Evolutionary conservation across 805 yeast genomes (phyloP).

Genomic region (Starmerella apis): DNA sequence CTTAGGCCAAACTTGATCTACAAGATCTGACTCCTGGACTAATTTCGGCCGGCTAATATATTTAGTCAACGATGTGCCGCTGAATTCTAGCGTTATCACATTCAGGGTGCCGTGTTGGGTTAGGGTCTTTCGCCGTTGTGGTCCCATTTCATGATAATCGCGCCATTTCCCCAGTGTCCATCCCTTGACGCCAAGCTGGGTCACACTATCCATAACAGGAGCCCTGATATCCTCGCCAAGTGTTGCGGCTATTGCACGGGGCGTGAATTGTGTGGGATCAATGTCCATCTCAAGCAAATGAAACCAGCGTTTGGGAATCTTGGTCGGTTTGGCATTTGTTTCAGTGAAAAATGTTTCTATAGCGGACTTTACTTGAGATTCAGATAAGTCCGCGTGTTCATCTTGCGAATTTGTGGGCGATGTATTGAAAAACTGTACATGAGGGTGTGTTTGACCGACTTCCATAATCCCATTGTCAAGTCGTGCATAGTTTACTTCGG

Average conservation of each 20-base stretch:
- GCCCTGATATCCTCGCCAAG: constrained; percentile 56
- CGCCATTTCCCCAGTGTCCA: constrained; percentile 71
- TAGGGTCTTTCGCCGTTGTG: constrained; percentile 42
- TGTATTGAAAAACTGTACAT: constrained; percentile 14
- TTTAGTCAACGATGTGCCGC: constrained; percentile 43
- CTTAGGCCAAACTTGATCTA: constrained; percentile 53
- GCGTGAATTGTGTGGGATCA: constrained; percentile 44
- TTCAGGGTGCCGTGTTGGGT: constrained; percentile 41
- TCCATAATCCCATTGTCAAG: constrained; percentile 49
- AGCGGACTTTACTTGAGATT: background rate
- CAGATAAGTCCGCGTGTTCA: constrained; percentile 32
- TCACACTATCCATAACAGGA: constrained; percentile 82
- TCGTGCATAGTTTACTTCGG: constrained; percentile 67
- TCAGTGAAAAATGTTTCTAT: background rate
- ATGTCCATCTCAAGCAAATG: constrained; percentile 40
- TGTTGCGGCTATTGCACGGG: constrained; percentile 44
- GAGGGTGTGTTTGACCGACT: constrained; percentile 18
- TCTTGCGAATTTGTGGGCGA: constrained; percentile 27
- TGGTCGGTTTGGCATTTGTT: constrained; percentile 34
- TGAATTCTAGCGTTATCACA: constrained; percentile 72
- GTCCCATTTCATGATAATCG: constrained; percentile 47
- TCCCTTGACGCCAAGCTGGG: constrained; percentile 49
- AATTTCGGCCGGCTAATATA: constrained; percentile 51
- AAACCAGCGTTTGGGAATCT: constrained; percentile 33
- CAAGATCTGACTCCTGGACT: constrained; percentile 58